Base-by-base conservation (phyloP, 169 alveolate genomes). In the Prorocentrum cordatum region DNA sequence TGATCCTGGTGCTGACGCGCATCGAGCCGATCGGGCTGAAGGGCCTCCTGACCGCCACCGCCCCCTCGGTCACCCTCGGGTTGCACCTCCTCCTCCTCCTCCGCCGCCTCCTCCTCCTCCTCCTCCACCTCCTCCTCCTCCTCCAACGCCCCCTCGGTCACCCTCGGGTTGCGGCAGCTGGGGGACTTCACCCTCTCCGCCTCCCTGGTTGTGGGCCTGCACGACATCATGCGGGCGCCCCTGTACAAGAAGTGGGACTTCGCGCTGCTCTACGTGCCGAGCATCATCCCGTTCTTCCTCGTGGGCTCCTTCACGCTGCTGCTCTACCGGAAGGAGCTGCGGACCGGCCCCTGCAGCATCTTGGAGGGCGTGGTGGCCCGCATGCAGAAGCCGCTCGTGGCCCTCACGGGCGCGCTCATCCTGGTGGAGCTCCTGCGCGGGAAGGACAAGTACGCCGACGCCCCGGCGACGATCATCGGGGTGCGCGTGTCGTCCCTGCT, bases 191-290 rank as follows among this genome's bases (percentile, higher is more conserved):
- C n/a, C n/a, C n/a, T n/a, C n/a, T n/a, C n/a, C n/a, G n/a, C n/a
- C n/a, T n/a, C n/a, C n/a, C n/a, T n/a, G n/a, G n/a, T n/a, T n/a
- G n/a, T n/a, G n/a, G n/a, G n/a, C n/a, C n/a, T n/a, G n/a, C n/a
- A n/a, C n/a, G n/a, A n/a, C n/a, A n/a, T n/a, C n/a, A n/a, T n/a
- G n/a, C n/a, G n/a, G n/a, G n/a, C n/a, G n/a, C n/a, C n/a, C n/a
- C n/a, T n/a, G n/a, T n/a, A n/a, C 27, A 9, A 38, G 80, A 50
- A 38, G 32, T 42, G 64, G 68, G 2, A 67, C 54, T 70, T 38
- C n/a, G 67, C 42, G 61, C 67, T 80, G 79, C 89, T 80, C 67
- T 80, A 80, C 89, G 61, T 62, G 27, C 89, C 89, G 58, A 61
- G 59, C 77, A 36, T 80, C 35, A 32, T 80, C 67, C 89, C 89